Conservation (phyloP, 345 rosid species). For the Eucalyptus cladocalyx region DNA sequence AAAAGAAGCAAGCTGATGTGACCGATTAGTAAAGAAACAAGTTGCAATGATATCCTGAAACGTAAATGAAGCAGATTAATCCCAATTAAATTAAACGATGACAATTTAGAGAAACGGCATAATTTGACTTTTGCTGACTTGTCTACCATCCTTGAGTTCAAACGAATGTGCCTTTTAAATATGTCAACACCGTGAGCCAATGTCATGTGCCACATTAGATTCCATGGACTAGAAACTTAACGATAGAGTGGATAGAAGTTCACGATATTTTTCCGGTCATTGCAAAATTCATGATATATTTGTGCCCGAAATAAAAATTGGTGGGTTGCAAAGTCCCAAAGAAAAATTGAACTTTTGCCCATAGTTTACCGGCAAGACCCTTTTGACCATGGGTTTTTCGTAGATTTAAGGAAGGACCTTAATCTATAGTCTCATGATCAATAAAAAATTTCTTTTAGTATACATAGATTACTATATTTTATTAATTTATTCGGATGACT, state of each 20-base stretch:
- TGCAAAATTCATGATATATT: not conserved
- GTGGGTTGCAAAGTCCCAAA: not conserved
- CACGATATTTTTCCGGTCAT: not conserved
- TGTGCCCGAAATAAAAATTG: not conserved
- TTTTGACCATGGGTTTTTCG: not conserved
- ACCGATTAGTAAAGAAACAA: not conserved
- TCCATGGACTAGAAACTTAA: not conserved
- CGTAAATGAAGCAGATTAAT: not conserved
- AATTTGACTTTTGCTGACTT: not conserved
- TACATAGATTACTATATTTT: not conserved
- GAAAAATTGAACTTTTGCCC: not conserved
- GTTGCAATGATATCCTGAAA: not conserved
- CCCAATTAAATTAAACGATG: not conserved
- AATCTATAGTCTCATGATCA: not conserved
- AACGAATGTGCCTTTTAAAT: not conserved
- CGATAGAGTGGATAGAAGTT: not conserved
- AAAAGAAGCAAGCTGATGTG: not conserved
- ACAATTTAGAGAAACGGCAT: not conserved
- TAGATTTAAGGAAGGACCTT: not conserved
- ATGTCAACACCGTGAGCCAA: not conserved
- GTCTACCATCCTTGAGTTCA: not conserved
- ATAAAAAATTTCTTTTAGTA: not conserved
- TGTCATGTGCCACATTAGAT: not conserved
- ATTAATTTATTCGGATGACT: not conserved
- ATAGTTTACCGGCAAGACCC: not conserved